Evolutionary conservation across 2,329 filamentous ascomycete species (phyloP).

Genomic region (Talaromyces verruculosus): DNA sequence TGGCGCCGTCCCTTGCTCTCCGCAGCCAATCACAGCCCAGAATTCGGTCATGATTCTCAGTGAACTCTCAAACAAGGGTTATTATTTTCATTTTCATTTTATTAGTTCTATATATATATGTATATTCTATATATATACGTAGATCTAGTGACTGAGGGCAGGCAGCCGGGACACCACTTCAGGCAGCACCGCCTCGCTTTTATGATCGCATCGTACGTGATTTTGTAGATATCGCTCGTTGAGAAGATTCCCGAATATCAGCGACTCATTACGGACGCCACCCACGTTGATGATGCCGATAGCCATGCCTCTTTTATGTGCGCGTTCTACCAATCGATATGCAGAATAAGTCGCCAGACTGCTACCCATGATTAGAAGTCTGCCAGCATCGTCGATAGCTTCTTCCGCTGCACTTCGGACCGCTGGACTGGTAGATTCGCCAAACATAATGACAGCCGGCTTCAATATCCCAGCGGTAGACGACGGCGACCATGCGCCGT

Average conservation of each 20-base stretch:
- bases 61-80: neutral
- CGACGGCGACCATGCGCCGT: constrained; percentile 72
- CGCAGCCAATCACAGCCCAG: neutral
- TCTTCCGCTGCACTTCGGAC: constrained; percentile 77
- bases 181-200: constrained; percentile 45
- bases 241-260: constrained; percentile 39
- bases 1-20: neutral
- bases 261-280: constrained; percentile 48
- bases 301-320: constrained; percentile 77
- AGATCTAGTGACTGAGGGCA: neutral
- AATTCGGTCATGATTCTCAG: constrained; percentile 1
- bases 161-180: constrained; percentile 36
- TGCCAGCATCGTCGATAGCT: constrained; percentile 73
- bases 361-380: constrained; percentile 78
- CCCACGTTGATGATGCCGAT: constrained; percentile 82
- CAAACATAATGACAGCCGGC: constrained; percentile 94
- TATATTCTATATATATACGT: neutral
- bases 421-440: constrained; percentile 71
- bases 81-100: neutral
- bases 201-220: constrained; percentile 46
- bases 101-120: neutral
- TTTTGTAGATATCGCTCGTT: constrained; percentile 27
- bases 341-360: constrained; percentile 94
- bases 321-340: constrained; percentile 82
- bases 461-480: constrained; percentile 80